A percentile compares a stretch with the other conserved stretches of the same genome.
Conservation (phyloP, 2,329 filamentous ascomycete species). For the Aspergillus quadrilineatus region DNA sequence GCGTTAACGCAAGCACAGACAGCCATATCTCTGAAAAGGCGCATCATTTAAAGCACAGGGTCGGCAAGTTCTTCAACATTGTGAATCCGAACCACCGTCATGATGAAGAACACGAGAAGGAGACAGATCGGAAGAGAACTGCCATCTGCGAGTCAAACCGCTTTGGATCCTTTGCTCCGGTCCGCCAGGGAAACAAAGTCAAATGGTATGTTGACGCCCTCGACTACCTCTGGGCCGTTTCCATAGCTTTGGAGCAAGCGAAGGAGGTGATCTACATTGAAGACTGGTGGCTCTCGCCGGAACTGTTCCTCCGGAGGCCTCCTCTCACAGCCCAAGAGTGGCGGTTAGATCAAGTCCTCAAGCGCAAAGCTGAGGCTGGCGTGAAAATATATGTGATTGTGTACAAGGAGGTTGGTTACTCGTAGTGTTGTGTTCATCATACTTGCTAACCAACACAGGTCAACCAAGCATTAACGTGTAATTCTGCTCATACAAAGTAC, state of each 20-base stretch:
- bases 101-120: slow-evolving; percentile 86
- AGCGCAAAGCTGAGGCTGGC: slow-evolving; percentile 83
- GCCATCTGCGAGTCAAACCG: slow-evolving; percentile 71
- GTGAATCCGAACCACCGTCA: slow-evolving; percentile 89
- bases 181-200: slow-evolving; percentile 77
- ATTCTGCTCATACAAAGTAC: slow-evolving; percentile 89
- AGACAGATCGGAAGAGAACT: slow-evolving; percentile 75
- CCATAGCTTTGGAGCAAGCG: slow-evolving; percentile 81
- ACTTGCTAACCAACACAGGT: slow-evolving; percentile 42
- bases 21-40: slow-evolving; percentile 51
- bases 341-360: slow-evolving; percentile 81
- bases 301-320: slow-evolving; percentile 79
- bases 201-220: slow-evolving; percentile 98
- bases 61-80: slow-evolving; percentile 65
- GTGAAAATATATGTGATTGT: slow-evolving; percentile 94
- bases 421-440: background rate
- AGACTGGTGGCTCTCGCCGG: slow-evolving; percentile 96
- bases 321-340: slow-evolving; percentile 80
- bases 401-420: slow-evolving; percentile 69
- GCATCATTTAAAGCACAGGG: slow-evolving; percentile 59
- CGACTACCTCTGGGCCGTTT: slow-evolving; percentile 95
- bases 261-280: slow-evolving; percentile 93
- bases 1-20: slow-evolving; percentile 25
- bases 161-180: slow-evolving; percentile 87
- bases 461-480: slow-evolving; percentile 79